Conservation (phyloP, 306 rosid genomes). For the Malus fusca region DNA sequence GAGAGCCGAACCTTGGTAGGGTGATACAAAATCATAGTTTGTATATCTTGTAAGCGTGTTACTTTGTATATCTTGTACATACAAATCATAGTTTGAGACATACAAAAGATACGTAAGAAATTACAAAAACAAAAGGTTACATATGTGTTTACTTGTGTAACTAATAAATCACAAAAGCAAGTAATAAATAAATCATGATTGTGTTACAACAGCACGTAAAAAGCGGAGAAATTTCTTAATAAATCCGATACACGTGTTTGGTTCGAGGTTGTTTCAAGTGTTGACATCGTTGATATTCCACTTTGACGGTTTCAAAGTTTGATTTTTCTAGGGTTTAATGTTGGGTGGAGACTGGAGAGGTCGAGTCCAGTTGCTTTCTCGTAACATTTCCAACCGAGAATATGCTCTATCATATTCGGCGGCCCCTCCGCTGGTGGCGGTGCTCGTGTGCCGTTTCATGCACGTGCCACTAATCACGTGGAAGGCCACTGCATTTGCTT, state of each 20-base stretch:
- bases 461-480: conserved; percentile 8
- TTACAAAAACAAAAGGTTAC: no score
- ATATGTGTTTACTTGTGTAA: no score
- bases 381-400: conserved; percentile 7
- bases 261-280: not conserved
- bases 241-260: not conserved
- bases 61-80: no score
- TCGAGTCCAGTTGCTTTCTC: not conserved
- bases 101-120: not conserved
- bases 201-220: no score
- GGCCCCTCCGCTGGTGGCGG: not conserved
- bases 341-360: not conserved
- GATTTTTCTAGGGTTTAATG: not conserved
- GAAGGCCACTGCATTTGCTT: not conserved
- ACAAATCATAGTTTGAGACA: no score
- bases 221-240: no score
- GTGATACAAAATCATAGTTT: no score
- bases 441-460: conserved; percentile 11
- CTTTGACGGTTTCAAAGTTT: not conserved
- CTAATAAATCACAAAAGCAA: no score
- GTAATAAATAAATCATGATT: no score
- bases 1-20: no score
- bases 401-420: conserved; percentile 35
- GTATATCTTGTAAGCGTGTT: no score
- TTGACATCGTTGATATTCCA: not conserved